These are phyloP conservation scores for Suillus plorans DNA, from an alignment of 768 basidiomycete genomes.

Conservation along the genomic window DNA sequence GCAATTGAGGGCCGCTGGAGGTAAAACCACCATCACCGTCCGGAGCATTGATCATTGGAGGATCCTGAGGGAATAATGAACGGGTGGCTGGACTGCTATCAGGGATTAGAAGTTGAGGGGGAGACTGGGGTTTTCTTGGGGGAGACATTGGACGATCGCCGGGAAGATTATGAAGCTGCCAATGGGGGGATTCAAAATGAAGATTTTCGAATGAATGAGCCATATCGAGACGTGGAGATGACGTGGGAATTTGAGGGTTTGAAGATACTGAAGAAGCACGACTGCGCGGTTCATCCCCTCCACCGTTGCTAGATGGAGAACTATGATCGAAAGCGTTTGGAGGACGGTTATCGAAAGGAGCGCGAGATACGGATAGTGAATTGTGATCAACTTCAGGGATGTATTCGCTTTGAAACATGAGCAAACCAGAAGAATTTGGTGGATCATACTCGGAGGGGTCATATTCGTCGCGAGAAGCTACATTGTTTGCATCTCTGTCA, in stretches of 20 bases:
- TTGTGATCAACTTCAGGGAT: constrained; percentile 33
- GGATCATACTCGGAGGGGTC: constrained; percentile 74
- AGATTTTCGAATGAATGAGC: constrained; percentile 59
- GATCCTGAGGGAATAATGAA: constrained; percentile 38
- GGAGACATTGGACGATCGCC: constrained; percentile 37
- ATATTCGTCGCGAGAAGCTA: constrained; percentile 50
- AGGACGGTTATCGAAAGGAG: constrained; percentile 35
- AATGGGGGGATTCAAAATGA: constrained; percentile 64
- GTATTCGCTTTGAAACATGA: constrained; percentile 60
- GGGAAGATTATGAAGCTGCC: constrained; percentile 50
- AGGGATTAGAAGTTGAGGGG: constrained; percentile 59
- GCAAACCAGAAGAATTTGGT: constrained; percentile 46
- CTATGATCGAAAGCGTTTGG: constrained; percentile 57
- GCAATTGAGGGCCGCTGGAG: constrained; percentile 58
- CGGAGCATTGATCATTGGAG: constrained; percentile 61
- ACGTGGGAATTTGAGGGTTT: constrained; percentile 42
- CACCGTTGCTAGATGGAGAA: constrained; percentile 62
- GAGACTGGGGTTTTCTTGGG: constrained; percentile 60
- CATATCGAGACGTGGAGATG: constrained; percentile 58
- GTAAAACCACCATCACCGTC: constrained; percentile 51
- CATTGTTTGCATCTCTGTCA: constrained; percentile 41
- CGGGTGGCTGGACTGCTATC: constrained; percentile 45
- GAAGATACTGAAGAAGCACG: constrained; percentile 72
- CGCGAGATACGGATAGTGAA: constrained; percentile 39
- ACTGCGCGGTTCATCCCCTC: constrained; percentile 48